A percentile compares a stretch with the other conserved stretches of the same genome.
phyloP scores from a whole-genome alignment of 345 rosid genomes.

The Aethionema arabicum region DNA sequence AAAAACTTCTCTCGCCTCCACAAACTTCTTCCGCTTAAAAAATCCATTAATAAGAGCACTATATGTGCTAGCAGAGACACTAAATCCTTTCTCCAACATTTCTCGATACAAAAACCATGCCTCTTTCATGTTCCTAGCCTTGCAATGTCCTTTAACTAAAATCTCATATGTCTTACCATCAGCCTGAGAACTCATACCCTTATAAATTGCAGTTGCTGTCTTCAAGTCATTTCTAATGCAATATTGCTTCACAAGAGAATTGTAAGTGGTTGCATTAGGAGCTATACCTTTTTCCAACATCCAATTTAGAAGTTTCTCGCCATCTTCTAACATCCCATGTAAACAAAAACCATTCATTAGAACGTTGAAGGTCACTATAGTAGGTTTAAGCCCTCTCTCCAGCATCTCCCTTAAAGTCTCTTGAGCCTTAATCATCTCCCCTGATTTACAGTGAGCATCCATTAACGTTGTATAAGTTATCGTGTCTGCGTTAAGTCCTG shows the following conservation, averaged over 20 bases:
- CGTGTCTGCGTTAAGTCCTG: slow-evolving; percentile 58
- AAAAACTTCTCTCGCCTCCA: slow-evolving; percentile 70
- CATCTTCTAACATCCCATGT: slow-evolving; percentile 80
- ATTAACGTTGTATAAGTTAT: slow-evolving; percentile 80
- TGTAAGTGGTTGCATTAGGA: slow-evolving; percentile 78
- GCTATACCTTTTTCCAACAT: slow-evolving; percentile 76
- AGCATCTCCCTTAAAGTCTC: slow-evolving; percentile 73
- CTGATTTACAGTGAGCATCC: slow-evolving; percentile 75
- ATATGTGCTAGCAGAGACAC: slow-evolving; percentile 55
- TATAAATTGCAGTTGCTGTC: slow-evolving; percentile 49
- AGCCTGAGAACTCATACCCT: slow-evolving; percentile 59
- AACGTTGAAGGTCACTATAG: slow-evolving; percentile 79
- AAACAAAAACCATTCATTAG: slow-evolving; percentile 87
- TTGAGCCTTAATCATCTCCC: slow-evolving; percentile 68
- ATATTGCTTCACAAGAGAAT: slow-evolving; percentile 77
- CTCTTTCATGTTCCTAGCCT: slow-evolving; percentile 98
- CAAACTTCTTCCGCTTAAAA: slow-evolving; percentile 63
- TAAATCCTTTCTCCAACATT: slow-evolving; percentile 67
- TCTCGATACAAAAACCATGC: slow-evolving; percentile 77
- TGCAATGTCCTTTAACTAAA: slow-evolving; percentile 80
- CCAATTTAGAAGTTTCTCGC: slow-evolving; percentile 75
- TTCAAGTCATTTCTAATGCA: slow-evolving; percentile 58
- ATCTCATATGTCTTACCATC: slow-evolving; percentile 81
- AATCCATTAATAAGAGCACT: slow-evolving; percentile 73
- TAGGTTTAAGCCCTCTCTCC: slow-evolving; percentile 66